A percentile compares a stretch with the other conserved stretches of the same genome.
These are phyloP conservation scores for Xylaria cubensis DNA, from an alignment of 495 filamentous ascomycete genomes.

Conservation along the genomic window DNA sequence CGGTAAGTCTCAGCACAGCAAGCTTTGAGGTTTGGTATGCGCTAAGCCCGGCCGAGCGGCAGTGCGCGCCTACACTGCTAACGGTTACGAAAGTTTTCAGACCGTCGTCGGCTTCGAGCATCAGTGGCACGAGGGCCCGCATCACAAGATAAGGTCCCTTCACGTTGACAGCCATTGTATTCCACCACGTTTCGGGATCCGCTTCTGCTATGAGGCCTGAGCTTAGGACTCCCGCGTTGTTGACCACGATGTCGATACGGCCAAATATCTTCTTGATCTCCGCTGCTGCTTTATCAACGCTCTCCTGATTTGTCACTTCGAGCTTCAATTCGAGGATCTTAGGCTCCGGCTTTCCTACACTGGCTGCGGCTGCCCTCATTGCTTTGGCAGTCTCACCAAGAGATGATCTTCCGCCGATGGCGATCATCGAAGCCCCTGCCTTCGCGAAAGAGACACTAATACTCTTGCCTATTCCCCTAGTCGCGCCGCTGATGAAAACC, in stretches of 20 bases:
- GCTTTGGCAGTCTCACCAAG: constrained; percentile 39
- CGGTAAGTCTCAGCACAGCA: constrained; percentile 56
- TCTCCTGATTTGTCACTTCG: constrained; percentile 50
- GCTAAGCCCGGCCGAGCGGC: constrained; percentile 36
- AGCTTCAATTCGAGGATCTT: constrained; percentile 48
- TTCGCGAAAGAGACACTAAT: constrained; percentile 44
- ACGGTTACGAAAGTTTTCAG: constrained; percentile 59
- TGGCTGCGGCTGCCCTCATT: constrained; percentile 47
- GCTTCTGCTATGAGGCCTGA: constrained; percentile 44
- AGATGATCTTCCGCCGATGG: constrained; percentile 54
- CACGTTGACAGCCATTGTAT: constrained; percentile 53
- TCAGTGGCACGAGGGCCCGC: constrained; percentile 52
- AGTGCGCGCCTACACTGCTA: constrained; percentile 50
- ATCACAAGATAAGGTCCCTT: constrained; percentile 53
- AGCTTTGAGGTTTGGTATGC: constrained; percentile 57
- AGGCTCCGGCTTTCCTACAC: constrained; percentile 40
- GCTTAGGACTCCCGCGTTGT: constrained; percentile 56
- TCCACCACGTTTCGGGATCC: constrained; percentile 56
- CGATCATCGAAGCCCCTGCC: constrained; percentile 54
- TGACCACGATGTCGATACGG: constrained; percentile 60
- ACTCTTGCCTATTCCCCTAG: constrained; percentile 54
- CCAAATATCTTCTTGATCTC: constrained; percentile 42
- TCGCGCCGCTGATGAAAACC: constrained; percentile 58
- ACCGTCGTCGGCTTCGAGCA: constrained; percentile 18
- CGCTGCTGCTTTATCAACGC: constrained; percentile 44